Conservation (phyloP, 441 rosid species). For the Erodium moschatum region DNA sequence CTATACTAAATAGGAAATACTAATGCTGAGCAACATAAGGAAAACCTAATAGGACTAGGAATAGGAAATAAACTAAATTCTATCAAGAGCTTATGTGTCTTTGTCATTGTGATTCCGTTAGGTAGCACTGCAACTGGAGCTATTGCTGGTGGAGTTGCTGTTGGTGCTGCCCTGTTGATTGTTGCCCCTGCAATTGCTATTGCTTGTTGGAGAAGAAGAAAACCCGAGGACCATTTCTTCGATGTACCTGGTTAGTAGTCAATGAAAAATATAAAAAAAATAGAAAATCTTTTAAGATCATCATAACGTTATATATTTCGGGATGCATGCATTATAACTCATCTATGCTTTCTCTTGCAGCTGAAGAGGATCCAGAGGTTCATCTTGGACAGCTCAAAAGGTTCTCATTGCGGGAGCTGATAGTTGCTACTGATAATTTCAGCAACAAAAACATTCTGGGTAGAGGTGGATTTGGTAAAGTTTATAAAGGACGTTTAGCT, state of each 20-base stretch:
- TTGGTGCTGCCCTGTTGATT: conserved; percentile 13
- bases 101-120: not conserved
- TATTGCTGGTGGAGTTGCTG: conserved; percentile 18
- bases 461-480: conserved; percentile 9
- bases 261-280: not conserved
- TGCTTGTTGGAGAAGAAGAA: conserved; percentile 17
- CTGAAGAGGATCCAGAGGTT: conserved; percentile 18
- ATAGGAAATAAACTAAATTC: too few relatives aligned
- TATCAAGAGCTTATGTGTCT: not conserved
- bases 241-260: conserved; percentile 18
- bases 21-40: too few relatives aligned
- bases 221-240: conserved; percentile 15
- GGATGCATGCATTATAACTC: conserved; percentile 7
- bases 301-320: not conserved
- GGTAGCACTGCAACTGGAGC: conserved; percentile 14
- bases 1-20: too few relatives aligned
- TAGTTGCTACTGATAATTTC: conserved; percentile 15
- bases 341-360: conserved; percentile 5
- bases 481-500: conserved; percentile 16
- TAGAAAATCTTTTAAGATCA: not conserved
- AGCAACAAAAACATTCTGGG: conserved; percentile 18
- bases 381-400: conserved; percentile 20
- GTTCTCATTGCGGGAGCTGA: conserved; percentile 15
- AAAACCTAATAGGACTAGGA: too few relatives aligned
- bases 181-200: conserved; percentile 16